These are phyloP conservation scores for Gossypium lobatum DNA, from an alignment of 441 rosid genomes.

Conservation along the genomic window DNA sequence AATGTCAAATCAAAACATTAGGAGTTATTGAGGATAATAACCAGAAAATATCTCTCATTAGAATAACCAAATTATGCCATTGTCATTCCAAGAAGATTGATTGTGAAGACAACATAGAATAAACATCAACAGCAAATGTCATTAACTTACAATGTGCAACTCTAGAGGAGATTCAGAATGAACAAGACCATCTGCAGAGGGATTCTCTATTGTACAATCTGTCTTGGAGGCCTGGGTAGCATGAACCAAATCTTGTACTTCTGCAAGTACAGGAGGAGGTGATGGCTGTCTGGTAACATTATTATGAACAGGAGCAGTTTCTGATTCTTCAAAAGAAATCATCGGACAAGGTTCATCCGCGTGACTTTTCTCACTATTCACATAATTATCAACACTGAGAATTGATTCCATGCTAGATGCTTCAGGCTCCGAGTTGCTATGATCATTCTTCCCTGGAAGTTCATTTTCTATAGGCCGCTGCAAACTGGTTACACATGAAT, in stretches of 20 bases:
- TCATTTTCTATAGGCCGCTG: constrained; percentile 34
- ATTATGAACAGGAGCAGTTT: constrained; percentile 32
- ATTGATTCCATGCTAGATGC: constrained; percentile 31
- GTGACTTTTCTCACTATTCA: constrained; percentile 26
- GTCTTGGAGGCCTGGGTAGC: constrained; percentile 40
- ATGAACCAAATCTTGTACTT: constrained; percentile 74
- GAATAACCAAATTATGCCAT: not conserved
- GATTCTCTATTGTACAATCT: constrained; percentile 41
- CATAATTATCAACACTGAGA: constrained; percentile 24
- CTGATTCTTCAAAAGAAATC: constrained; percentile 83
- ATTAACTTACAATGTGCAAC: constrained; percentile 73
- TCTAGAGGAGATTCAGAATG: constrained; percentile 70
- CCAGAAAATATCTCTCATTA: not conserved
- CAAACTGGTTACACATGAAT: constrained; percentile 40
- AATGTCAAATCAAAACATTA: constrained; percentile 14
- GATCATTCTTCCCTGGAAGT: constrained; percentile 32
- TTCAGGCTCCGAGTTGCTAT: constrained; percentile 33
- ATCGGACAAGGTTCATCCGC: constrained; percentile 55
- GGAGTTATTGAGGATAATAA: not conserved
- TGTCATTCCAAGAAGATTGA: not conserved
- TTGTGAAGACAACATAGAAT: not conserved
- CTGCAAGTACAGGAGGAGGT: constrained; percentile 90
- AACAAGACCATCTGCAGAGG: constrained; percentile 45
- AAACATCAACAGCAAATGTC: not conserved
- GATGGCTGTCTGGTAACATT: constrained; percentile 72